Evolutionary conservation across 2,329 filamentous ascomycete genomes (phyloP).

Genomic region (Nigrograna mackinnonii): DNA sequence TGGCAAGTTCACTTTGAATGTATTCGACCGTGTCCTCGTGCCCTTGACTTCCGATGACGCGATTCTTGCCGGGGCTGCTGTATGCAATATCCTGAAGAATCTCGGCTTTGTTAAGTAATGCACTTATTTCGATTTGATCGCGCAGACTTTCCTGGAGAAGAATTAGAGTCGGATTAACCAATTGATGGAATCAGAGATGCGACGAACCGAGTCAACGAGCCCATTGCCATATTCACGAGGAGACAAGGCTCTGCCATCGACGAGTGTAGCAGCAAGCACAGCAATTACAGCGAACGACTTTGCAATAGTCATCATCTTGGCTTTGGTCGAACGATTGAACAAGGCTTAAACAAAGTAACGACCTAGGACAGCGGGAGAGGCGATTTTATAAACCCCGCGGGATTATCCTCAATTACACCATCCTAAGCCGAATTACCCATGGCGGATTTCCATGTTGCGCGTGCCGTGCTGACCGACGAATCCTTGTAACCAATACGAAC

Average conservation of each 20-base stretch:
- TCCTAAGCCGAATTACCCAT: background rate
- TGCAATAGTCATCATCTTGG: background rate
- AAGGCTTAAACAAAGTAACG: background rate
- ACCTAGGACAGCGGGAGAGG: background rate
- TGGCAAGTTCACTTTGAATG: constrained; percentile 33
- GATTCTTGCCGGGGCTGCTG: constrained; percentile 40
- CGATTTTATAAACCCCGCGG: background rate
- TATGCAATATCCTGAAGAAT: constrained; percentile 44
- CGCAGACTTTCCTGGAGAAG: constrained; percentile 24
- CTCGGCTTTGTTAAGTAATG: constrained; percentile 30
- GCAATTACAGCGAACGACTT: background rate
- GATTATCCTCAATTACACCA: background rate
- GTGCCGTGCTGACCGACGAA: no score
- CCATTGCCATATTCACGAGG: background rate
- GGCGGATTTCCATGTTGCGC: background rate
- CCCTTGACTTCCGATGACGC: constrained; percentile 44
- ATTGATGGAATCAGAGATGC: background rate
- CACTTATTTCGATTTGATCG: constrained; percentile 25
- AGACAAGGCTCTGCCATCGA: background rate
- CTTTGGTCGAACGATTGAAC: background rate
- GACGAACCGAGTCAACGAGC: background rate
- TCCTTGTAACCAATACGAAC: background rate
- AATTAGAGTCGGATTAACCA: background rate
- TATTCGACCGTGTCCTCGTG: constrained; percentile 45
- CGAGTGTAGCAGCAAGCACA: background rate